Conservation (phyloP, 768 basidiomycete genomes). For the Kwoniella bestiolae region DNA sequence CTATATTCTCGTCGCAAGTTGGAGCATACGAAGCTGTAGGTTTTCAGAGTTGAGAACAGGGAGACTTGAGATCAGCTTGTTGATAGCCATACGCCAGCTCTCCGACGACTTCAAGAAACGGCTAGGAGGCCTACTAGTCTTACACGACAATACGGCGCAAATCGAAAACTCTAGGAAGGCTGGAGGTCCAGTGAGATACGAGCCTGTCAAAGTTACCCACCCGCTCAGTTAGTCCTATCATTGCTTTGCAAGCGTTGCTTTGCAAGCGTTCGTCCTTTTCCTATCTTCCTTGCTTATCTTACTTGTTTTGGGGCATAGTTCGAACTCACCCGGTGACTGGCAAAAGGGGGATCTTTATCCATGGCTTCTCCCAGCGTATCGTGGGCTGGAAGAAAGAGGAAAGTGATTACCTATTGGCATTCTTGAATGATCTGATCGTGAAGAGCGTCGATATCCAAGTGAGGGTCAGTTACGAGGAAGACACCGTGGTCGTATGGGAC, state of each 20-base stretch:
- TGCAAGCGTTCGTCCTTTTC: too few relatives aligned
- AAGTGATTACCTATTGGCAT: constrained; percentile 15
- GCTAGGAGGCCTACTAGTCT: constrained; percentile 65
- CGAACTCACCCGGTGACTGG: constrained; percentile 13
- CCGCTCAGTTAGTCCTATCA: constrained; percentile 7
- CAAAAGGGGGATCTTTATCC: constrained; percentile 5
- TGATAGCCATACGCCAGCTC: constrained; percentile 57
- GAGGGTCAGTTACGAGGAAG: constrained; percentile 14
- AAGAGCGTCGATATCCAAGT: constrained; percentile 10
- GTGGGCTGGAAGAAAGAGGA: constrained; percentile 20
- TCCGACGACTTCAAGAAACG: constrained; percentile 66
- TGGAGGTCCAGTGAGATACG: constrained; percentile 63
- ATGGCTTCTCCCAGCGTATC: constrained; percentile 5
- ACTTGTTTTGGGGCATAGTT: too few relatives aligned
- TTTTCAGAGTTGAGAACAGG: background rate
- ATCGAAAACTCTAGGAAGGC: constrained; percentile 60
- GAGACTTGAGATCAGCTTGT: background rate
- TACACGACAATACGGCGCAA: constrained; percentile 66
- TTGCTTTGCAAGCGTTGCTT: too few relatives aligned
- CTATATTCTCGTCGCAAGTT: constrained; percentile 65
- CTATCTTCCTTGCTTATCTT: too few relatives aligned
- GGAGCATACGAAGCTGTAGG: constrained; percentile 63
- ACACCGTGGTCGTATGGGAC: constrained; percentile 21
- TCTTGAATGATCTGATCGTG: constrained; percentile 17
- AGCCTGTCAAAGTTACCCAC: constrained; percentile 62